Conservation (phyloP, 2,329 filamentous ascomycete species). For the Coniochaeta prunicola region DNA sequence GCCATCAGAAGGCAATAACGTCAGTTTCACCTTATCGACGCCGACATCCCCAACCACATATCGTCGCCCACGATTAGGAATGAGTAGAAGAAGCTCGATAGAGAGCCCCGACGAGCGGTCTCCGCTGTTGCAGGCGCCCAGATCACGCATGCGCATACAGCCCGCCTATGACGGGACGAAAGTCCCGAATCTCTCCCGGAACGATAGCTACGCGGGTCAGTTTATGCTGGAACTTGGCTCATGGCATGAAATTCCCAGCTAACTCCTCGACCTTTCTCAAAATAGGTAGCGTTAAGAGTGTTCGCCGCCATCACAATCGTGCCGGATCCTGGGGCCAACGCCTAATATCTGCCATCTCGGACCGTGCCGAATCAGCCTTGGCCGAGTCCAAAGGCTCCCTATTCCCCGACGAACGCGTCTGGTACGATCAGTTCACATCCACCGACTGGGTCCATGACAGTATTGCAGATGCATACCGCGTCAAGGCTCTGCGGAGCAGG, state of each 20-base stretch:
- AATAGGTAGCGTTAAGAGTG: slow-evolving; percentile 28
- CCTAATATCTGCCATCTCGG: slow-evolving; percentile 54
- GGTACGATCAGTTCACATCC: slow-evolving; percentile 98
- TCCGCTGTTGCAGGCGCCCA: slow-evolving; percentile 15
- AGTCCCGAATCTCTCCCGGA: slow-evolving; percentile 17
- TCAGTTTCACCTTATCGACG: slow-evolving; percentile 14
- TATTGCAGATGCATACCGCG: slow-evolving; percentile 86
- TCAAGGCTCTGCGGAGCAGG: slow-evolving; percentile 72
- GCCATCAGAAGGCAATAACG: slow-evolving; percentile 3
- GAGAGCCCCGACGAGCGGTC: slow-evolving; percentile 23
- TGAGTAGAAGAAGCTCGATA: slow-evolving; percentile 14
- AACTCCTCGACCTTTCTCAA: not conserved
- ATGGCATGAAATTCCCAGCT: not conserved
- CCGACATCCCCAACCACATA: slow-evolving; percentile 21
- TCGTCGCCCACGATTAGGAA: slow-evolving; percentile 15
- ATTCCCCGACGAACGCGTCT: slow-evolving; percentile 77
- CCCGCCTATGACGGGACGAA: slow-evolving; percentile 10
- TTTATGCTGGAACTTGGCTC: not conserved
- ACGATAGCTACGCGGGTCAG: slow-evolving; percentile 21
- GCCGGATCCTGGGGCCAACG: slow-evolving; percentile 53
- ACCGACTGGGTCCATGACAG: slow-evolving; percentile 98
- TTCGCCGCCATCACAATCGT: slow-evolving; percentile 44
- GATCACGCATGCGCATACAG: slow-evolving; percentile 17
- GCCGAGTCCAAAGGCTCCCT: slow-evolving; percentile 58
- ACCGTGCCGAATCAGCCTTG: slow-evolving; percentile 46